Percentiles rank a stretch among this genome's conserved stretches.
These are phyloP conservation scores for Ajuga reptans DNA, from an alignment of 305 asterid species.

Conservation along the genomic window DNA sequence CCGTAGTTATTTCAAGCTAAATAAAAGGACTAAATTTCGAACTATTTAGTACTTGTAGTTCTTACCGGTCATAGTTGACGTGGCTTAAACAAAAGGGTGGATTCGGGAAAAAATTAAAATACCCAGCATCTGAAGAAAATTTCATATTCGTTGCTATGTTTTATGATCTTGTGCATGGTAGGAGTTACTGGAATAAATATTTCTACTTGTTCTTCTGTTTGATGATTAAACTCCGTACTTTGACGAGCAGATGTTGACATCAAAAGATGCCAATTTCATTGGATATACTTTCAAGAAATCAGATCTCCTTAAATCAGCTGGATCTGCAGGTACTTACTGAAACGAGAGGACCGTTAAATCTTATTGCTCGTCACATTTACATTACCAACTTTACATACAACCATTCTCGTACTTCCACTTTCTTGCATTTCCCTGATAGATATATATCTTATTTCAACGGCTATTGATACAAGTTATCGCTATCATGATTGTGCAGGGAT, in stretches of 20 bases:
- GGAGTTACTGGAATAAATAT: neutral
- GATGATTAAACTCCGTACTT: neutral
- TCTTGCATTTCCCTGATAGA: neutral
- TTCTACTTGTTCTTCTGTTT: neutral
- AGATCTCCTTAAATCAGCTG: constrained; percentile 71
- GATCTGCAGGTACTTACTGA: constrained; percentile 49
- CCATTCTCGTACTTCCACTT: neutral
- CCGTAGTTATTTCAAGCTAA: neutral
- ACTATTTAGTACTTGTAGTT: no score
- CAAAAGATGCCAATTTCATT: constrained; percentile 86
- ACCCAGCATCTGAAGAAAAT: neutral
- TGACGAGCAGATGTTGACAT: constrained; percentile 76
- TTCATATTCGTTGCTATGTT: neutral
- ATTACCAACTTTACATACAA: neutral
- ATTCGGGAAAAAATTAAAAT: neutral
- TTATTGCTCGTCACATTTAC: neutral
- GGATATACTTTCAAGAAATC: constrained; percentile 97
- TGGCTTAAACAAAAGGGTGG: neutral
- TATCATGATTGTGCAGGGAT: constrained; percentile 37
- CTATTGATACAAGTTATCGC: neutral
- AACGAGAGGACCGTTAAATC: neutral
- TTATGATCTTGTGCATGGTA: neutral
- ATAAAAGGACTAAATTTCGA: neutral
- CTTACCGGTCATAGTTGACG: no score
- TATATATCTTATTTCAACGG: neutral